Percentiles rank a stretch among this genome's conserved stretches.
Evolutionary conservation across 2,329 filamentous ascomycete genomes (phyloP).

Genomic region (Colletotrichum salicis): DNA sequence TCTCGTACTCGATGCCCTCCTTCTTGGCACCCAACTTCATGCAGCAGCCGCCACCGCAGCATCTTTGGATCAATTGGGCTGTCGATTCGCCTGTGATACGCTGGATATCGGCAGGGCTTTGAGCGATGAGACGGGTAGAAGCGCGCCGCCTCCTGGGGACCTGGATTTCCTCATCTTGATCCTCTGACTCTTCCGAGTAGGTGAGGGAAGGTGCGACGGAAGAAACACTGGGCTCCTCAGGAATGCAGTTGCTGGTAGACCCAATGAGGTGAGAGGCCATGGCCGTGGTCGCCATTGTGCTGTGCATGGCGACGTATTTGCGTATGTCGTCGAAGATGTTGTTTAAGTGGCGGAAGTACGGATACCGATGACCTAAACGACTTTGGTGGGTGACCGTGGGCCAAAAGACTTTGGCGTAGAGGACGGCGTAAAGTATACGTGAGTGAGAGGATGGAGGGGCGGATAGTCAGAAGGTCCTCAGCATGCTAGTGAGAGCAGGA

Average conservation of each 20-base stretch:
- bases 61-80: constrained; percentile 69
- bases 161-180: constrained; percentile 61
- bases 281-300: constrained; percentile 46
- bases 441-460: constrained; percentile 19
- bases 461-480: constrained; percentile 29
- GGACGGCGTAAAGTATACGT: constrained; percentile 24
- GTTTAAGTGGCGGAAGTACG: constrained; percentile 7
- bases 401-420: constrained; percentile 9
- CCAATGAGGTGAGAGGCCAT: constrained; percentile 53
- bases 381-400: constrained; percentile 15
- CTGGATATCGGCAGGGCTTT: constrained; percentile 70
- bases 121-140: constrained; percentile 74
- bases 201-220: constrained; percentile 71
- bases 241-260: constrained; percentile 53
- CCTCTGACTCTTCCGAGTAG: constrained; percentile 71
- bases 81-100: constrained; percentile 73
- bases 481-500: constrained; percentile 13
- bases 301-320: constrained; percentile 18
- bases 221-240: constrained; percentile 56
- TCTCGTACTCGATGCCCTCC: constrained; percentile 62
- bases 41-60: constrained; percentile 74
- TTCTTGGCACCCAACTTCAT: constrained; percentile 59
- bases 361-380: constrained; percentile 4
- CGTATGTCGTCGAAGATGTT: constrained; percentile 10
- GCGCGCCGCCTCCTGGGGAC: constrained; percentile 67